phyloP scores from a whole-genome alignment of 495 filamentous ascomycete species.

The Talaromyces wortmannii region DNA sequence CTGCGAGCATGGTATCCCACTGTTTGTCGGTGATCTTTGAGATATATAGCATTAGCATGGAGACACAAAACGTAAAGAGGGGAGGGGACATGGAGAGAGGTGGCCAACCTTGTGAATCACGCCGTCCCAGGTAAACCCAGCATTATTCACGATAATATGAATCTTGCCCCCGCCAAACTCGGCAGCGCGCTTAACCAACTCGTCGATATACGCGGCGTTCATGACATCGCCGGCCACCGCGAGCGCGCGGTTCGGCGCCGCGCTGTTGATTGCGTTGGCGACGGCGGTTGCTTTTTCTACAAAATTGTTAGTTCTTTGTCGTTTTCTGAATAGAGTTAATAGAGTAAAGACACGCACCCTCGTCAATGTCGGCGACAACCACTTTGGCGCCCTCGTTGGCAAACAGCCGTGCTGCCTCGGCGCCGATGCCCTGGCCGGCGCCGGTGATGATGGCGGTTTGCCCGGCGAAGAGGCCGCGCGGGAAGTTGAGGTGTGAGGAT shows the following conservation, averaged over 20 bases:
- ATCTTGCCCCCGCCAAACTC: slow-evolving; percentile 82
- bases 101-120: slow-evolving; percentile 72
- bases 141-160: slow-evolving; percentile 84
- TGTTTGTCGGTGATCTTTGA: slow-evolving; percentile 77
- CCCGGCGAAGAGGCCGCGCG: slow-evolving; percentile 64
- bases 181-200: slow-evolving; percentile 64
- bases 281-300: slow-evolving; percentile 58
- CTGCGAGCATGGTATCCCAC: slow-evolving; percentile 77
- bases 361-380: slow-evolving; percentile 75
- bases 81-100: too few species aligned
- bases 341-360: slow-evolving; percentile 34
- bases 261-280: slow-evolving; percentile 55
- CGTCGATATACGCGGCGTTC: slow-evolving; percentile 54
- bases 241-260: slow-evolving; percentile 55
- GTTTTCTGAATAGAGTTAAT: too few species aligned
- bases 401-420: slow-evolving; percentile 73
- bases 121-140: slow-evolving; percentile 84
- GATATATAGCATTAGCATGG: background rate
- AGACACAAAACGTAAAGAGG: too few species aligned
- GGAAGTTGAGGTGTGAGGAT: slow-evolving; percentile 71
- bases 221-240: slow-evolving; percentile 70
- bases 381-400: slow-evolving; percentile 83
- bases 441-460: slow-evolving; percentile 88
- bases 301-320: background rate
- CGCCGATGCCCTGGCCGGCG: slow-evolving; percentile 82